A percentile compares a stretch with the other conserved stretches of the same genome.
Conservation (phyloP, 495 filamentous ascomycete genomes). For the Xylaria sp. region DNA sequence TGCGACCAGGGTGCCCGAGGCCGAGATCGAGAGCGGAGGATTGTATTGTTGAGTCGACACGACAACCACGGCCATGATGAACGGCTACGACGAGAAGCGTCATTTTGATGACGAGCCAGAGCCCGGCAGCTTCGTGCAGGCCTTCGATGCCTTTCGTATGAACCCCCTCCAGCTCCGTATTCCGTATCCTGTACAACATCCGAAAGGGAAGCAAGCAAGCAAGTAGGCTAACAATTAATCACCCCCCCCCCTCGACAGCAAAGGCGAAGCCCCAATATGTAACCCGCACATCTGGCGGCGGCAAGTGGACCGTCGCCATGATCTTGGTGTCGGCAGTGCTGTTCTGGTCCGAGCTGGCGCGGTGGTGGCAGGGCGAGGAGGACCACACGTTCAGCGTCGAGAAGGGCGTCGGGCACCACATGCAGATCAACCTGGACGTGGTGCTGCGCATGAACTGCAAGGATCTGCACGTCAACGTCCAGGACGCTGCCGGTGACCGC, state of each 20-base stretch:
- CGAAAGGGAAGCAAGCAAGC: background rate
- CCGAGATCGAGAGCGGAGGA: conserved; percentile 3
- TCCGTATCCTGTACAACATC: no score
- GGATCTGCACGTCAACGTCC: conserved; percentile 93
- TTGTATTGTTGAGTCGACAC: conserved; percentile 1
- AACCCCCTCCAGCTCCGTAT: conserved; percentile 13
- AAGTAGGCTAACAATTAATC: conserved; percentile 35
- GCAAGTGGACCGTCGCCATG: conserved; percentile 91
- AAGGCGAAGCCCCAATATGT: conserved; percentile 97
- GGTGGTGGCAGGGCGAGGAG: conserved; percentile 85
- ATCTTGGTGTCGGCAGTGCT: conserved; percentile 73
- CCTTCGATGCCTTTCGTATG: conserved; percentile 96
- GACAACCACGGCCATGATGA: conserved; percentile 46
- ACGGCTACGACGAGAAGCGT: conserved; percentile 67
- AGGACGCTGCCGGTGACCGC: conserved; percentile 91
- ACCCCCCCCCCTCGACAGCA: conserved; percentile 57
- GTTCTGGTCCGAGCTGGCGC: conserved; percentile 73
- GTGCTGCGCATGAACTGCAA: conserved; percentile 90
- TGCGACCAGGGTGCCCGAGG: conserved; percentile 12
- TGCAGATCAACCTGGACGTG: conserved; percentile 96
- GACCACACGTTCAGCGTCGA: conserved; percentile 92
- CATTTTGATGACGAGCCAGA: conserved; percentile 81
- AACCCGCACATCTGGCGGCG: conserved; percentile 78
- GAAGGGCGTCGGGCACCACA: conserved; percentile 82
- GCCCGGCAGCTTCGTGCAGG: conserved; percentile 69